Percentiles rank a stretch among this genome's conserved stretches.
Evolutionary conservation across 805 yeast genomes (phyloP).

Genomic region (Nakazawaea ambrosiae): DNA sequence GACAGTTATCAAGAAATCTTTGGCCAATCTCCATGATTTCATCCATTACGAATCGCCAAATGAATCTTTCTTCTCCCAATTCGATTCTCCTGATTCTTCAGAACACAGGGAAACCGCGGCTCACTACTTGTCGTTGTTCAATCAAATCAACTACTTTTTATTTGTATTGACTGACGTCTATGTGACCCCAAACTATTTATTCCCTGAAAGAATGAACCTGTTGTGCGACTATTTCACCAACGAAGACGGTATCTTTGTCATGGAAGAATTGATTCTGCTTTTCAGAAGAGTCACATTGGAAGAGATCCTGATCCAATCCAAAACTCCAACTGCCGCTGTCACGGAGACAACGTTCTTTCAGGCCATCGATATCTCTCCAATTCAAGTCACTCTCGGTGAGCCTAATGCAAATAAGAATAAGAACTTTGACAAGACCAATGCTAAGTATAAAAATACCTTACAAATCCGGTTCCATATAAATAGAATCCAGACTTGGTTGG

Average conservation of each 20-base stretch:
- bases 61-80: constrained; percentile 29
- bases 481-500: constrained; percentile 36
- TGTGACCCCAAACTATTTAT: constrained; percentile 43
- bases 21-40: constrained; percentile 18
- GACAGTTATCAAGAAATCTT: constrained; percentile 11
- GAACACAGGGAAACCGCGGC: constrained; percentile 24
- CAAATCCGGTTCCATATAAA: constrained; percentile 46
- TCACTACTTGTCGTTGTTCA: constrained; percentile 26
- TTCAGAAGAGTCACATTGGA: constrained; percentile 48
- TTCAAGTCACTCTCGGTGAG: constrained; percentile 36
- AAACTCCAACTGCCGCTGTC: constrained; percentile 40
- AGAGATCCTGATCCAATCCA: constrained; percentile 44
- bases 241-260: constrained; percentile 31
- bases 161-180: constrained; percentile 50
- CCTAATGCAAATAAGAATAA: constrained; percentile 27
- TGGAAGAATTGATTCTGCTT: constrained; percentile 37
- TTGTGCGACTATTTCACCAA: constrained; percentile 34
- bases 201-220: constrained; percentile 36
- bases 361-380: constrained; percentile 28
- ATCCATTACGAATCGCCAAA: constrained; percentile 21
- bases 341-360: constrained; percentile 34
- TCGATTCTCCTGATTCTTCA: constrained; percentile 21
- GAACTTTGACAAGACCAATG: constrained; percentile 38
- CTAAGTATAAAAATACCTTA: constrained; percentile 56
- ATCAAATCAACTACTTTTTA: constrained; percentile 35